phyloP scores from a whole-genome alignment of 306 rosid species.

The Quillaja saponaria region DNA sequence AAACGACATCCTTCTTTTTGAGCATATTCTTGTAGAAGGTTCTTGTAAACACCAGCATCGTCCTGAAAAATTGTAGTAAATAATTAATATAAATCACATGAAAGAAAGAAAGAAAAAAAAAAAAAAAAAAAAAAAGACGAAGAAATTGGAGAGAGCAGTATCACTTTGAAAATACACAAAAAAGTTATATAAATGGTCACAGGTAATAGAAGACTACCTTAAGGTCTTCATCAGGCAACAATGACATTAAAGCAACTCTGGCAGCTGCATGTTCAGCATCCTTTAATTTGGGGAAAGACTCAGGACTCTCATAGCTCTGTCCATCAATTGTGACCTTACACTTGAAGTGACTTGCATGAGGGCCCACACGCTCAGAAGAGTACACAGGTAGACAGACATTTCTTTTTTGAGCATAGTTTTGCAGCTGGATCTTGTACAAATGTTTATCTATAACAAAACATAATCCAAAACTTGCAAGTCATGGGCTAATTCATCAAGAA shows the following conservation, averaged over 20 bases:
- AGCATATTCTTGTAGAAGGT: constrained; percentile 71
- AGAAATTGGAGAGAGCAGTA: too few relatives aligned
- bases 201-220: constrained; percentile 55
- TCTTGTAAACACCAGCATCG: constrained; percentile 60
- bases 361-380: constrained; percentile 76
- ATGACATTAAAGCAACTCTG: constrained; percentile 61
- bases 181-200: constrained; percentile 13
- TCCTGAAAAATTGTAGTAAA: constrained; percentile 46
- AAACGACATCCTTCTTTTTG: constrained; percentile 56
- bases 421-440: constrained; percentile 72
- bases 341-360: constrained; percentile 64
- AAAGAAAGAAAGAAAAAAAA: neutral
- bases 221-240: constrained; percentile 47
- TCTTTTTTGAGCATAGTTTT: constrained; percentile 63
- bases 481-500: constrained; percentile 13
- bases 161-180: constrained; percentile 2
- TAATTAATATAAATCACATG: neutral
- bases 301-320: constrained; percentile 56
- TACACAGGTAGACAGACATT: constrained; percentile 57
- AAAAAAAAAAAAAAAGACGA: too few relatives aligned
- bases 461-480: constrained; percentile 20
- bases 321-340: constrained; percentile 68
- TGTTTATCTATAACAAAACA: constrained; percentile 43
- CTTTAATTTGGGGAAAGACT: constrained; percentile 55
- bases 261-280: constrained; percentile 95